Evolutionary conservation across 768 basidiomycete genomes (phyloP), one percentile per base, ranked within the genome.

Genomic region (Suillus brevipes): DNA sequence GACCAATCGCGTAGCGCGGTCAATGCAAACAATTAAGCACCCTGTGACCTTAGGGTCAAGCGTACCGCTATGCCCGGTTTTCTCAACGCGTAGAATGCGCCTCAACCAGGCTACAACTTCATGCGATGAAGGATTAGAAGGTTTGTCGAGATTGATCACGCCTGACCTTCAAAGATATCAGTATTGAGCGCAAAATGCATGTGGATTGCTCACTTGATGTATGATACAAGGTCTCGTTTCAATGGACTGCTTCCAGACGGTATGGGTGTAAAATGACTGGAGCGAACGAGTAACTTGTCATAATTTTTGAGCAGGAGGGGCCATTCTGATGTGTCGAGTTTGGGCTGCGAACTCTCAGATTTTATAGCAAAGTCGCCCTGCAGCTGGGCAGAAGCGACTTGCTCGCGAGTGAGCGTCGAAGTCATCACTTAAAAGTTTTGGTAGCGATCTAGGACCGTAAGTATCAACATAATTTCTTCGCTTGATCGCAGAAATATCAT

Each of bases 31-130:
- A 73, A 99, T 98, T 70, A 99, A 77, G 79, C 97, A 99, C 16
- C 97, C 97, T 60, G 97, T 99, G 69, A 99, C 97, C 78, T 99
- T 99, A 57, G 97, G 97, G 77, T 99, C 97, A 56, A 99, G 86
- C 52, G 97, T 99, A 69, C 97, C 97, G 65, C 95, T 97, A 80
- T 99, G 97, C 49, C 97, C 97, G 0, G 97, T 99, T 81, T 99
- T 99, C 78, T 99, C 97, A 31, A 92, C 94, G 25, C 96, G 89
- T 62, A 99, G 78, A 68, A 99, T 99, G n/a, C 97, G 88, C 71
- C 96, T 87, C 67, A 99, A 80, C 97, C 97, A 99, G 18, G 97
- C 97, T 69, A 99, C 97, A 62, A 99, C 97, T 83, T 99, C 97
- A 78, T 99, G 97, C 6, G 96, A 97, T 20, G 96, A 97, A 4